phyloP scores from a whole-genome alignment of 2,329 filamentous ascomycete species.

The Diaporthe destruens region DNA sequence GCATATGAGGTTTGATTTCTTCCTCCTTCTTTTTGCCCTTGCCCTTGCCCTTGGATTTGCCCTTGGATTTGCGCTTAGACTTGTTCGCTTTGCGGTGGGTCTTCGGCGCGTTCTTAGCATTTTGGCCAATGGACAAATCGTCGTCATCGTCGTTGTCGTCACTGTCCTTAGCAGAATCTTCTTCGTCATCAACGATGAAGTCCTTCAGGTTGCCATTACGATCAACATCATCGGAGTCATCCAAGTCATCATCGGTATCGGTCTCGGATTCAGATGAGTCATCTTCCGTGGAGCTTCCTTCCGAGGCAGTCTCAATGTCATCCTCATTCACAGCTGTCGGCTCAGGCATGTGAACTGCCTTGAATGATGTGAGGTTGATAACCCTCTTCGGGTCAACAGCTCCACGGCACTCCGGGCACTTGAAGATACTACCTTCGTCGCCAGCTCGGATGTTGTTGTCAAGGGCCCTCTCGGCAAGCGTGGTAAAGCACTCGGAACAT shows the following conservation, averaged over 20 bases:
- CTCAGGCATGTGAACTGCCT: constrained; percentile 76
- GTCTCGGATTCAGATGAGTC: constrained; percentile 43
- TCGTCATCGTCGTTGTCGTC: constrained; percentile 44
- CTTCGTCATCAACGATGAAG: constrained; percentile 65
- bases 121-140: constrained; percentile 32
- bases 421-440: constrained; percentile 66
- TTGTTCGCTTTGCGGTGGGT: constrained; percentile 50
- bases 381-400: constrained; percentile 75
- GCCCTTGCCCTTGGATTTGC: constrained; percentile 55
- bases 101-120: constrained; percentile 43
- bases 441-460: constrained; percentile 69
- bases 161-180: constrained; percentile 40
- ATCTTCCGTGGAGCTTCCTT: constrained; percentile 34
- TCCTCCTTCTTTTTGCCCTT: constrained; percentile 61
- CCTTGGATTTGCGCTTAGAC: constrained; percentile 55
- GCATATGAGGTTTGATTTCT: constrained; percentile 53
- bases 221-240: constrained; percentile 50
- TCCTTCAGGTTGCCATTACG: constrained; percentile 59
- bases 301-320: constrained; percentile 41
- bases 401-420: constrained; percentile 83
- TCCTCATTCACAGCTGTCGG: constrained; percentile 47
- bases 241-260: constrained; percentile 51
- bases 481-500: constrained; percentile 81
- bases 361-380: constrained; percentile 81
- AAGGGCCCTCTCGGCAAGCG: constrained; percentile 72